These are phyloP conservation scores for Salvia splendens DNA, from an alignment of 257 asterid species.

Conservation along the genomic window DNA sequence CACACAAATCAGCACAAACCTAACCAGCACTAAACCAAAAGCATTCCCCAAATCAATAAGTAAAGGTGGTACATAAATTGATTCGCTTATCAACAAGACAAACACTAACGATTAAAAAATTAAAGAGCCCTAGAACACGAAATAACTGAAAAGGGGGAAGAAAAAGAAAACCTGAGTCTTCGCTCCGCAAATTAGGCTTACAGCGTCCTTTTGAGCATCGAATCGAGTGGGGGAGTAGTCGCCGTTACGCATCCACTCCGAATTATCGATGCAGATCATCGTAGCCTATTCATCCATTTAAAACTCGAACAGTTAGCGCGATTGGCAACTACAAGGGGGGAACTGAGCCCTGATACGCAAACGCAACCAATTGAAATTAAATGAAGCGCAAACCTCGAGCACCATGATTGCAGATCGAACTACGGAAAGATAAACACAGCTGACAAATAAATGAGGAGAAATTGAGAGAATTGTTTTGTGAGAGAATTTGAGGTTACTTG, in stretches of 20 bases:
- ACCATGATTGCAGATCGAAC: conserved; percentile 58
- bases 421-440: background rate
- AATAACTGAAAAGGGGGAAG: background rate
- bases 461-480: conserved; percentile 6
- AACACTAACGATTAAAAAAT: background rate
- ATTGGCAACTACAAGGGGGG: background rate
- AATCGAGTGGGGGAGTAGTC: conserved; percentile 86
- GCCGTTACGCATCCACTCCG: conserved; percentile 98
- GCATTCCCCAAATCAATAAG: conserved; percentile 3
- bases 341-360: conserved; percentile 28
- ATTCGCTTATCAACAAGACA: conserved; percentile 24
- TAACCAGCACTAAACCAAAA: conserved; percentile 4
- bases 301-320: conserved; percentile 15
- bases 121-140: background rate
- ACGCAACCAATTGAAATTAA: background rate
- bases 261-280: conserved; percentile 95
- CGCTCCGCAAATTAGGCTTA: conserved; percentile 96
- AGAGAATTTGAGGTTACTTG: conserved; percentile 37
- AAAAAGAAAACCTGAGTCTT: conserved; percentile 71
- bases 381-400: conserved; percentile 68
- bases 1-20: conserved; percentile 4
- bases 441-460: conserved; percentile 4
- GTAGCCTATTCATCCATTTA: conserved; percentile 58
- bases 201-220: conserved; percentile 93
- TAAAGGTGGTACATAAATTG: background rate